A percentile compares a stretch with the other conserved stretches of the same genome.
phyloP scores from a whole-genome alignment of 208 protist genomes.

The Leishmania martiniquensis region DNA sequence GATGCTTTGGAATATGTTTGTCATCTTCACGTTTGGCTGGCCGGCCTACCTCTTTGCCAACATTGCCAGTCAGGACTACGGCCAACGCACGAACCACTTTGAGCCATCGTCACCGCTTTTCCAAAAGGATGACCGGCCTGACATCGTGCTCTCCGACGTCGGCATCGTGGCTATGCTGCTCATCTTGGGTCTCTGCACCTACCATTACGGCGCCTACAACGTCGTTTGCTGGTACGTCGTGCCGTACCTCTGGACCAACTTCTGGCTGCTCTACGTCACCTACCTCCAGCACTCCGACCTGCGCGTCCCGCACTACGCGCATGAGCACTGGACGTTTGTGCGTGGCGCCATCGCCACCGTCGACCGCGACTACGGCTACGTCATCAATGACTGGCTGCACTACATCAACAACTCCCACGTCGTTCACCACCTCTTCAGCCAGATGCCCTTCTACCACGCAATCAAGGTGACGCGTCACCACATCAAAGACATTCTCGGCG shows the following conservation, averaged over 20 bases:
- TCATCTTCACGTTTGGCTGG: constrained; percentile 91
- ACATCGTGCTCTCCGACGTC: constrained; percentile 77
- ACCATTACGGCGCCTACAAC: constrained; percentile 61
- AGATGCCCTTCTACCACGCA: constrained; percentile 95
- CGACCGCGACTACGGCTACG: constrained; percentile 86
- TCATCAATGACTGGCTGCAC: constrained; percentile 88
- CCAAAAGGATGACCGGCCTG: constrained; percentile 55
- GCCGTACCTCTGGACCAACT: constrained; percentile 91
- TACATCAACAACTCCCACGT: constrained; percentile 96
- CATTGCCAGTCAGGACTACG: constrained; percentile 76
- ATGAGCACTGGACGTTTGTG: constrained; percentile 92
- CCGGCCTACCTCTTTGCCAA: constrained; percentile 86
- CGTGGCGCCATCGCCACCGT: constrained; percentile 93
- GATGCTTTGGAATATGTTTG: constrained; percentile 51
- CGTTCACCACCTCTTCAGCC: constrained; percentile 94
- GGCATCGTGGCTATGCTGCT: constrained; percentile 61
- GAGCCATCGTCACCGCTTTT: constrained; percentile 85
- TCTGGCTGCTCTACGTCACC: constrained; percentile 64
- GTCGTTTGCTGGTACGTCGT: constrained; percentile 79
- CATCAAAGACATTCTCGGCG: constrained; percentile 71
- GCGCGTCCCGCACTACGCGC: constrained; percentile 89
- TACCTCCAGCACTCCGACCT: constrained; percentile 91
- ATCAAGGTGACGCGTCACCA: constrained; percentile 82
- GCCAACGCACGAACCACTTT: constrained; percentile 79
- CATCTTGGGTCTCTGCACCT: constrained; percentile 39